Percentiles rank a stretch among this genome's conserved stretches.
Evolutionary conservation across 1,139 yeast genomes (phyloP).

Genomic region (Candida anutae): DNA sequence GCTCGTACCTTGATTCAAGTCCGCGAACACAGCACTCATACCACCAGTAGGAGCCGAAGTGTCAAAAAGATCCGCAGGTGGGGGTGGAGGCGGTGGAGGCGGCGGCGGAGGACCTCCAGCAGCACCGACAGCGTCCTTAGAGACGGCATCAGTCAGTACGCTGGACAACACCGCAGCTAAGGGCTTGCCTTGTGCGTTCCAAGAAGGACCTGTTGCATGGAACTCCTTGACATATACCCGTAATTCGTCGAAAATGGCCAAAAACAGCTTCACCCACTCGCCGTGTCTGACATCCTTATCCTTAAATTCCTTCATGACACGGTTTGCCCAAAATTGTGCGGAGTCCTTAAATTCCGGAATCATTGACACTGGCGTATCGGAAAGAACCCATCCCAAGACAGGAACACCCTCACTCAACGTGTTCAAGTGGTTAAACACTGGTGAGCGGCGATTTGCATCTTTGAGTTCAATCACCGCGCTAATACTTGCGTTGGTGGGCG

Average conservation of each 20-base stretch:
- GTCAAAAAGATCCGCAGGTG: slow-evolving; percentile 56
- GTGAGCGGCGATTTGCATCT: slow-evolving; percentile 66
- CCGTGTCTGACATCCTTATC: slow-evolving; percentile 59
- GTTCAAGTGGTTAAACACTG: slow-evolving; percentile 62
- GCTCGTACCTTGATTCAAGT: slow-evolving; percentile 73
- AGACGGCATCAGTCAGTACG: slow-evolving; percentile 11
- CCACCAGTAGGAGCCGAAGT: slow-evolving; percentile 41
- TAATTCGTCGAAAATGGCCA: slow-evolving; percentile 59
- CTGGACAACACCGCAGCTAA: slow-evolving; percentile 26
- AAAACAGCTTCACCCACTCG: slow-evolving; percentile 72
- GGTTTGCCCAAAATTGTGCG: slow-evolving; percentile 89
- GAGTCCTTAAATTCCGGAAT: slow-evolving; percentile 84
- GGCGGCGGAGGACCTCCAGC: slow-evolving; percentile 23
- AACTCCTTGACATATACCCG: slow-evolving; percentile 65
- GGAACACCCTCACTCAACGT: slow-evolving; percentile 87
- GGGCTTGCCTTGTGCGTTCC: slow-evolving; percentile 48
- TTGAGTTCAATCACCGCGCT: slow-evolving; percentile 54
- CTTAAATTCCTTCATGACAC: slow-evolving; percentile 76
- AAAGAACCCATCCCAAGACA: slow-evolving; percentile 84
- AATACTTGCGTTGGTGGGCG: slow-evolving; percentile 61
- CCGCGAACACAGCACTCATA: slow-evolving; percentile 87
- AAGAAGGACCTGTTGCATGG: slow-evolving; percentile 76
- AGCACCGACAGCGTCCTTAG: slow-evolving; percentile 20
- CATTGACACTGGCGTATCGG: slow-evolving; percentile 60
- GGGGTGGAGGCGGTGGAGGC: slow-evolving; percentile 69